phyloP scores from a whole-genome alignment of 192 early-diverging fungal genomes.

The Rhizophagus sp. region DNA sequence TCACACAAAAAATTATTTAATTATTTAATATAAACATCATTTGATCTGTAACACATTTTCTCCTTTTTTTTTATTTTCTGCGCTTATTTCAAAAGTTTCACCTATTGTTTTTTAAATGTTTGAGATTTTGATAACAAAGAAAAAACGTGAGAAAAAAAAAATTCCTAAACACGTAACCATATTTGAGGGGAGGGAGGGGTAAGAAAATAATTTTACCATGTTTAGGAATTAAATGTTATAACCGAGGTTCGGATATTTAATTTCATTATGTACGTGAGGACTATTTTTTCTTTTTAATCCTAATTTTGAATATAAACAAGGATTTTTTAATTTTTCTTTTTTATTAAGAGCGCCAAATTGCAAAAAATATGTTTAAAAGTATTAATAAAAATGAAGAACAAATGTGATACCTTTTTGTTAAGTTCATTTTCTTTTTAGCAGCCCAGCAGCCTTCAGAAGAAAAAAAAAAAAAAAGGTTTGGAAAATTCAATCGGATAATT shows the following conservation, averaged over 20 bases:
- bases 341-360: background rate
- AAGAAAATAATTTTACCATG: background rate
- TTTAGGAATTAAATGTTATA: background rate
- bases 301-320: too few relatives aligned
- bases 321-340: too few relatives aligned
- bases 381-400: background rate
- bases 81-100: background rate
- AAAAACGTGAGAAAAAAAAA: background rate
- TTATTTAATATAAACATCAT: too few relatives aligned
- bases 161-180: too few relatives aligned
- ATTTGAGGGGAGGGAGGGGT: too few relatives aligned
- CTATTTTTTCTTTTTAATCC: too few relatives aligned
- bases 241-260: background rate
- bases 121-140: background rate
- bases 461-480: too few relatives aligned
- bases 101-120: background rate
- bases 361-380: background rate
- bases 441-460: too few relatives aligned
- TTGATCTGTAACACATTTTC: background rate
- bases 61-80: background rate
- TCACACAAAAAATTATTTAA: too few relatives aligned
- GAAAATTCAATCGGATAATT: too few relatives aligned
- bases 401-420: background rate
- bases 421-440: too few relatives aligned
- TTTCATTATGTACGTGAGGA: background rate